These are phyloP conservation scores for Solanum hybrid DNA, from an alignment of 305 asterid species.

Conservation along the genomic window DNA sequence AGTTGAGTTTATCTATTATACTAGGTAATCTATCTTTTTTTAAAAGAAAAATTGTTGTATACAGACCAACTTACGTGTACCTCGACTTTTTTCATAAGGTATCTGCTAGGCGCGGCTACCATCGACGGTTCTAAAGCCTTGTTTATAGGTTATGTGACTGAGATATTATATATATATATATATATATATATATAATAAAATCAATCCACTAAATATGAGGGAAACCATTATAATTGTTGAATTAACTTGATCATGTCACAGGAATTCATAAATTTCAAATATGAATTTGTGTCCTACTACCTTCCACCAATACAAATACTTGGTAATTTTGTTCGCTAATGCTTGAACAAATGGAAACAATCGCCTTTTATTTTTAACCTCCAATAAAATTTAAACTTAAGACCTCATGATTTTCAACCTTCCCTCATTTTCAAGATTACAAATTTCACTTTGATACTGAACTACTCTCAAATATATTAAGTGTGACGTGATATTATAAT, in stretches of 20 bases:
- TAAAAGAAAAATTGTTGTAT: neutral
- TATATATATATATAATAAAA: neutral
- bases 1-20: neutral
- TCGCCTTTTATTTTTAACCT: neutral
- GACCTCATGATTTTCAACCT: neutral
- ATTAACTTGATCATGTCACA: neutral
- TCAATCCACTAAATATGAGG: neutral
- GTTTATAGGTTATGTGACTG: neutral
- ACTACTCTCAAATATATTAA: neutral
- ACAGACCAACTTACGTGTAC: accelerated
- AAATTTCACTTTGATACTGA: neutral
- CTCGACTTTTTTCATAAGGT: neutral
- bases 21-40: neutral
- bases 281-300: neutral
- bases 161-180: neutral
- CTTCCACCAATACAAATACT: neutral
- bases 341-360: neutral
- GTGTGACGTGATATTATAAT: neutral
- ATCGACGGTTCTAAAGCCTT: neutral
- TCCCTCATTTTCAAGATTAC: neutral
- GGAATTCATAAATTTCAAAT: neutral
- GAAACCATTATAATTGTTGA: neutral
- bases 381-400: neutral
- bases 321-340: neutral
- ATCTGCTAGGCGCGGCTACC: neutral